Evolutionary conservation across 371 early-diverging fungal genomes (phyloP).

Genomic region (Lichtheimia ornata): DNA sequence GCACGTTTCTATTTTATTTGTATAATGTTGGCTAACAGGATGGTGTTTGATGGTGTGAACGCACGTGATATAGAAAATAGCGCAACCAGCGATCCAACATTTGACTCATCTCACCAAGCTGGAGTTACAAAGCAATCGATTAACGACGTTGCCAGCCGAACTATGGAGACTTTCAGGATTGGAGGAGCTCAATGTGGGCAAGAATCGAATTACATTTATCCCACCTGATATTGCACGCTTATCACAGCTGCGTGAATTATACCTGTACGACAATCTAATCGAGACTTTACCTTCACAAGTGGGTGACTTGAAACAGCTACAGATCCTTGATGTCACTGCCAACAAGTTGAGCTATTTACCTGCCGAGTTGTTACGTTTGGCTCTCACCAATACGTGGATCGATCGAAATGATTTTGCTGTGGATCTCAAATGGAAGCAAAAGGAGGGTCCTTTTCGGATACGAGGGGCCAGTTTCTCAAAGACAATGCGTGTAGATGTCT

Average conservation of each 20-base stretch:
- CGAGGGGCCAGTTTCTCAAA: no score
- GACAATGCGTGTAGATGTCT: no score
- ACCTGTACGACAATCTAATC: slow-evolving; percentile 91
- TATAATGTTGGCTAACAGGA: slow-evolving; percentile 2
- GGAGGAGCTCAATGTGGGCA: slow-evolving; percentile 80
- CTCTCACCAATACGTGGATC: slow-evolving; percentile 32
- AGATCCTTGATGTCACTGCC: slow-evolving; percentile 57
- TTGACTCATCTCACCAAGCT: slow-evolving; percentile 70
- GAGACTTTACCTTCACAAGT: slow-evolving; percentile 83
- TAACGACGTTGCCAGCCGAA: slow-evolving; percentile 73
- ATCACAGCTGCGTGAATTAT: slow-evolving; percentile 78
- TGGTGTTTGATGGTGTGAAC: background rate
- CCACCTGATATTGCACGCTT: slow-evolving; percentile 91
- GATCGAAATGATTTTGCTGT: slow-evolving; percentile 45
- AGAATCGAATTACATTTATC: slow-evolving; percentile 81
- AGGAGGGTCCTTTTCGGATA: background rate
- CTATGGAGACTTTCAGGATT: slow-evolving; percentile 70
- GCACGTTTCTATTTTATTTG: background rate
- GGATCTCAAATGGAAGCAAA: background rate
- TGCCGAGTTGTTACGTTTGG: slow-evolving; percentile 29
- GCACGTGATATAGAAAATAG: slow-evolving; percentile 33
- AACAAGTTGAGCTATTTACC: slow-evolving; percentile 58
- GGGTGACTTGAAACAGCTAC: slow-evolving; percentile 35
- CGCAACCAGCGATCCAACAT: slow-evolving; percentile 39
- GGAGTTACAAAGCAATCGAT: slow-evolving; percentile 87